Conservation (phyloP, 148 eudicot genomes). For the Salicornia ramosissima region DNA sequence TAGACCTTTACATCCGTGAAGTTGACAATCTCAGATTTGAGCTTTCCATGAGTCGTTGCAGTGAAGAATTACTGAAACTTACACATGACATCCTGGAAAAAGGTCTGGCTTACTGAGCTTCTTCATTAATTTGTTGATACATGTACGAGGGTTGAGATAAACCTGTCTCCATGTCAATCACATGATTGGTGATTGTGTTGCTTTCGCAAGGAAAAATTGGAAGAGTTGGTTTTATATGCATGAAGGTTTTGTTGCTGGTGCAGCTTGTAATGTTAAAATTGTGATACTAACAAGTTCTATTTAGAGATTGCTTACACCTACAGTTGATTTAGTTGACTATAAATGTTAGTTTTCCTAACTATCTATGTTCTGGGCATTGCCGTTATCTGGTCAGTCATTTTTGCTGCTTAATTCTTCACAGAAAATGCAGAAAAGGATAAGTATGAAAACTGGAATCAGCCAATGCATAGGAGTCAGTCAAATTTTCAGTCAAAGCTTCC, state of each 20-base stretch:
- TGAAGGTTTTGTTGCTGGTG: background rate
- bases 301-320: background rate
- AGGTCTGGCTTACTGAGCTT: conserved; percentile 36
- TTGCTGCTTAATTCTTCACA: conserved; percentile 24
- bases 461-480: conserved; percentile 35
- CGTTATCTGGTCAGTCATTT: background rate
- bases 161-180: background rate
- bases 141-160: background rate
- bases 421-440: conserved; percentile 49
- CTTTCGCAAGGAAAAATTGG: background rate
- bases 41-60: conserved; percentile 80
- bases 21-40: conserved; percentile 89
- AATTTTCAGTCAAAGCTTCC: conserved; percentile 64
- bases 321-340: background rate
- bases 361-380: conserved; percentile 3
- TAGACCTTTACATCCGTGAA: conserved; percentile 84
- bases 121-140: background rate
- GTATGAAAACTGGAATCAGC: conserved; percentile 48
- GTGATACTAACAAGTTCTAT: background rate
- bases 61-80: conserved; percentile 39
- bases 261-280: background rate
- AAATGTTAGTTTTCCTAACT: background rate
- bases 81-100: conserved; percentile 59
- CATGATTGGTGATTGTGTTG: background rate
- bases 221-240: background rate